A percentile compares a stretch with the other conserved stretches of the same genome.
These are phyloP conservation scores for Thelonectria olida DNA, from an alignment of 2,329 filamentous ascomycete genomes.

Conservation along the genomic window DNA sequence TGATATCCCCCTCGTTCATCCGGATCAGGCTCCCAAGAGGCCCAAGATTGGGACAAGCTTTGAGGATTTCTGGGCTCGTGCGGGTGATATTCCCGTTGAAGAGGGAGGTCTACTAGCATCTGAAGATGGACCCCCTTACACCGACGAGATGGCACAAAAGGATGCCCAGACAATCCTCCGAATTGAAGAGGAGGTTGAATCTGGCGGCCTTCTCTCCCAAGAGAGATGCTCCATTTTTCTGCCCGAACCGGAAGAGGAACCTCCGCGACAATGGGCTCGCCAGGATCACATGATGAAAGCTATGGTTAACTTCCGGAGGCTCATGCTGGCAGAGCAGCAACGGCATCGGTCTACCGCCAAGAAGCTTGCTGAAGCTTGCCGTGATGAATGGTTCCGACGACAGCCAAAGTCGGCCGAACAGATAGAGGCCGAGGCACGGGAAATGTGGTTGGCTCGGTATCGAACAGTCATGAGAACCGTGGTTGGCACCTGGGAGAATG, in stretches of 20 bases:
- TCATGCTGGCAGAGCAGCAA: conserved; percentile 82
- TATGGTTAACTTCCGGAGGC: conserved; percentile 79
- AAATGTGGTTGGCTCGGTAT: conserved; percentile 74
- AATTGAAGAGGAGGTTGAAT: conserved; percentile 76
- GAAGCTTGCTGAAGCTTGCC: conserved; percentile 79
- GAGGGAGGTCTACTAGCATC: conserved; percentile 64
- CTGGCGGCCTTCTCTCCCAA: conserved; percentile 78
- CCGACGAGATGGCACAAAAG: conserved; percentile 67
- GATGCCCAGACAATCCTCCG: conserved; percentile 77
- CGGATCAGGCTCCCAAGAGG: conserved; percentile 63
- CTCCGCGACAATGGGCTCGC: conserved; percentile 83
- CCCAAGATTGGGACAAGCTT: conserved; percentile 64
- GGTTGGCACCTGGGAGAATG: conserved; percentile 71
- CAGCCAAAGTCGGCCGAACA: conserved; percentile 84
- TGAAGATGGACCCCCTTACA: conserved; percentile 66
- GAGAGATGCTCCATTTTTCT: conserved; percentile 77
- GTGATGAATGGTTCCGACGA: conserved; percentile 77
- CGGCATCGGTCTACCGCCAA: conserved; percentile 82
- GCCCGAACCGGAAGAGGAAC: conserved; percentile 77
- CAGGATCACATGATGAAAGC: conserved; percentile 86
- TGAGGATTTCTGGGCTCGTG: conserved; percentile 65
- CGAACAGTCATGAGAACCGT: conserved; percentile 72
- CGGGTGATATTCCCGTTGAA: conserved; percentile 61
- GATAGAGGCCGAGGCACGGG: conserved; percentile 79
- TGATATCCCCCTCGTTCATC: conserved; percentile 66